phyloP scores from a whole-genome alignment of 441 rosid species.

The Lepidium campestre region DNA sequence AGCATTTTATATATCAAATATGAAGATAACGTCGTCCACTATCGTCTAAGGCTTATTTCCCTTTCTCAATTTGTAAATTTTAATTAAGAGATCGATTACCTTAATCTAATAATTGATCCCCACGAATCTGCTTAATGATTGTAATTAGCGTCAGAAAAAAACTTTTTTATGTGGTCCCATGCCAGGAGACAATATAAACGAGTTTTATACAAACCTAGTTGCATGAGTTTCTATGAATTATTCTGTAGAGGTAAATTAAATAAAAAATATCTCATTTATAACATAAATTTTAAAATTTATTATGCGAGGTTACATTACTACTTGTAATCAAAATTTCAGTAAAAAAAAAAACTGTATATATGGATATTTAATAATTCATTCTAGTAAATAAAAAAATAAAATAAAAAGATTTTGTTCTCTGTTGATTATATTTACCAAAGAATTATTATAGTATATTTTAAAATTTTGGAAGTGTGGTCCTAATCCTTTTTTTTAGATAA shows the following conservation, averaged over 20 bases:
- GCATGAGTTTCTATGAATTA: too few species aligned
- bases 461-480: conserved; percentile 13
- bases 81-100: neutral
- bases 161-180: conserved; percentile 13
- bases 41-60: conserved; percentile 16
- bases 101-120: conserved; percentile 19
- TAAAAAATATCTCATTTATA: too few species aligned
- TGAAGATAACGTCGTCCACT: conserved; percentile 6
- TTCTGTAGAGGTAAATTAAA: too few species aligned
- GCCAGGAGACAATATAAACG: neutral
- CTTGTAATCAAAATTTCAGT: too few species aligned
- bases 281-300: too few species aligned
- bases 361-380: too few species aligned
- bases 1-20: neutral
- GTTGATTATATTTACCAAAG: neutral
- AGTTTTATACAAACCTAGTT: conserved; percentile 3
- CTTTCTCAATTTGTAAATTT: conserved; percentile 18
- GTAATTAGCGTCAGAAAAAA: conserved; percentile 27
- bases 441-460: neutral
- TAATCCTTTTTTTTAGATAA: neutral
- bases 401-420: neutral
- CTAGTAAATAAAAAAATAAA: too few species aligned
- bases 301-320: too few species aligned
- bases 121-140: conserved; percentile 20
- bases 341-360: too few species aligned